Base-by-base conservation (phyloP, 2,329 filamentous ascomycete species). In the Drechslerella stenobrocha region DNA sequence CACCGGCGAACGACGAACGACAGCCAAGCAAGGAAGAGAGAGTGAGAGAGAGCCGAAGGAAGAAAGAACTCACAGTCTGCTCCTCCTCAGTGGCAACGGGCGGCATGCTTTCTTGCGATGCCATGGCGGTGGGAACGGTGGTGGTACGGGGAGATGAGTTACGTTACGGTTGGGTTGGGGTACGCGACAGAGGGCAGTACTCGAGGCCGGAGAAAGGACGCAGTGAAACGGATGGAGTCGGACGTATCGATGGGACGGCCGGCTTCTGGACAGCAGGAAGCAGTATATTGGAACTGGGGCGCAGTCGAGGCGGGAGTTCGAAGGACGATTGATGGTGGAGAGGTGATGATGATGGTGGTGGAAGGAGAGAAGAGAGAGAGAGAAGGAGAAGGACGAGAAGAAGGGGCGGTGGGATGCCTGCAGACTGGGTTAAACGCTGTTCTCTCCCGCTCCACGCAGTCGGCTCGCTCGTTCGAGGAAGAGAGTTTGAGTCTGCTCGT, bases 21-120 rank as follows among this genome's bases (percentile, higher is more conserved):
- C 1, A 6, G 8, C 3, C 15, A 23, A 22, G 7, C 2, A 2
- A 15, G n/a, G 18, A 13, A 50, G 22, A 15, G 2, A 35, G 28
- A 2, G 28, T 23, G 15, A 35, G 23, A 15, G 18, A 22, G 8
- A 3, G n/a, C n/a, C n/a, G n/a, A 37, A 26, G 15, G 34, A 1
- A 23, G 11, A 45, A 28, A 20, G 7, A 22, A 66, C 61, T 48
- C 59, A 66, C 61, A 32, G 53, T 47, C 5, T 15, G 24, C 24
- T 45, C 18, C n/a, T 58, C 40, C 24, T 66, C 52, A 2, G 58
- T 53, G 48, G 32, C 53, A 40, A 53, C 37, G 11, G 53, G 47
- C 26, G 61, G 7, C 30, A 53, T 53, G 44, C 18, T 59, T n/a
- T 66, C 61, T 28, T 66, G 61, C 50, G 61, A 66, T 53, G 61